Evolutionary conservation across 1,284 basidiomycete genomes (phyloP).

Genomic region (Albatrellus sp.): DNA sequence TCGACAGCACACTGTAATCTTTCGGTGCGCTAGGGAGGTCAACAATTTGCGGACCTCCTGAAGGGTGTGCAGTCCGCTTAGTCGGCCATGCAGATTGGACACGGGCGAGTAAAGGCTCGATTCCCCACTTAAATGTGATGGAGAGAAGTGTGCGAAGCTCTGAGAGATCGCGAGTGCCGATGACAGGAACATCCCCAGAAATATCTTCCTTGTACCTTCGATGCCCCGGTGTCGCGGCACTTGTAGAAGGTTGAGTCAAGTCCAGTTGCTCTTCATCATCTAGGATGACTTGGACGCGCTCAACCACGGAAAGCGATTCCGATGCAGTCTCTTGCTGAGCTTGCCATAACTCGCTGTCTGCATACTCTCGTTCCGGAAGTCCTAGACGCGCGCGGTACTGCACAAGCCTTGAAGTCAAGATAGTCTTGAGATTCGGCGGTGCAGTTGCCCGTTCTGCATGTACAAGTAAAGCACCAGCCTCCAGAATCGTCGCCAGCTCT

Average conservation of each 20-base stretch:
- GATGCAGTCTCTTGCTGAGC: conserved; percentile 42
- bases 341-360: conserved; percentile 22
- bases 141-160: conserved; percentile 51
- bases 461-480: conserved; percentile 8
- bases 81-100: conserved; percentile 31
- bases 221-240: conserved; percentile 3
- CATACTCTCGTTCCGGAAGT: conserved; percentile 9
- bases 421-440: conserved; percentile 22
- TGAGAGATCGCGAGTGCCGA: conserved; percentile 56
- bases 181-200: conserved; percentile 20
- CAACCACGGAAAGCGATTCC: conserved; percentile 40
- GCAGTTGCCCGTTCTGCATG: conserved; percentile 7
- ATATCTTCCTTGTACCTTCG: conserved; percentile 1
- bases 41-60: conserved; percentile 22
- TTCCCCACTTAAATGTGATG: conserved; percentile 59
- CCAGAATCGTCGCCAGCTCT: conserved; percentile 5
- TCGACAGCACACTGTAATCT: conserved; percentile 30
- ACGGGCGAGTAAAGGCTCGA: conserved; percentile 36
- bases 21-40: conserved; percentile 29
- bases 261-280: conserved; percentile 14
- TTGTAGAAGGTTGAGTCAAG: background rate
- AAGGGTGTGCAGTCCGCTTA: conserved; percentile 11
- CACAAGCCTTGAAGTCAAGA: conserved; percentile 26
- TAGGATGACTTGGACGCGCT: conserved; percentile 36
- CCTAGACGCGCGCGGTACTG: conserved; percentile 26